Evolutionary conservation across 2,329 filamentous ascomycete species (phyloP).

Genomic region (Escovopsis sp.): DNA sequence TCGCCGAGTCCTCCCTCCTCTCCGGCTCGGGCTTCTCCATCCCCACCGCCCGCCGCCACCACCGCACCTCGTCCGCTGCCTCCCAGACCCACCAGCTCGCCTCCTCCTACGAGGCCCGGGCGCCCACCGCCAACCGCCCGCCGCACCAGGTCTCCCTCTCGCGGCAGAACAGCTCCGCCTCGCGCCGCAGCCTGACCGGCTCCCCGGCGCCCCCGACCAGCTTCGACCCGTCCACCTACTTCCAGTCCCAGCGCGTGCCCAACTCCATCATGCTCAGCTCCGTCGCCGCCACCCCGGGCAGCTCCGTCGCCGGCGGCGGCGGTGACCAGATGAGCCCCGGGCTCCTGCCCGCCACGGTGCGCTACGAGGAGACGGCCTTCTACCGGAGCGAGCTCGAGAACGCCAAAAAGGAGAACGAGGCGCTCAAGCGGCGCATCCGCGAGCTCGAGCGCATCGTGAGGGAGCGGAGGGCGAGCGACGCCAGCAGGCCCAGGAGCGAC

Average conservation of each 20-base stretch:
- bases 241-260: slow-evolving; percentile 29
- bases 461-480: slow-evolving; percentile 32
- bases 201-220: slow-evolving; percentile 33
- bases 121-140: slow-evolving; percentile 29
- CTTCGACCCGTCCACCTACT: slow-evolving; percentile 29
- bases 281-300: slow-evolving; percentile 26
- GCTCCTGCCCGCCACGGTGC: slow-evolving; percentile 39
- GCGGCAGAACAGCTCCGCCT: slow-evolving; percentile 40
- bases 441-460: slow-evolving; percentile 44
- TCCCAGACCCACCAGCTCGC: slow-evolving; percentile 31
- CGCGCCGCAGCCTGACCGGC: slow-evolving; percentile 35
- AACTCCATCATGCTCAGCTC: slow-evolving; percentile 21
- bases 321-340: slow-evolving; percentile 34
- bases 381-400: slow-evolving; percentile 45
- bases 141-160: slow-evolving; percentile 31
- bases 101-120: slow-evolving; percentile 22
- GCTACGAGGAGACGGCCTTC: slow-evolving; percentile 48
- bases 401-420: slow-evolving; percentile 50
- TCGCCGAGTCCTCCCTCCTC: slow-evolving; percentile 36
- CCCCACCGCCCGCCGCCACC: slow-evolving; percentile 38
- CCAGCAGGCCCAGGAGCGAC: slow-evolving; percentile 32
- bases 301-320: slow-evolving; percentile 11
- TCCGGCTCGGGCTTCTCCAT: slow-evolving; percentile 44
- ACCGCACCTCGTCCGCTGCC: slow-evolving; percentile 43
- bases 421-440: slow-evolving; percentile 43